Conservation (phyloP, 208 protist species). For the Acanthamoeba culbertsoni region DNA sequence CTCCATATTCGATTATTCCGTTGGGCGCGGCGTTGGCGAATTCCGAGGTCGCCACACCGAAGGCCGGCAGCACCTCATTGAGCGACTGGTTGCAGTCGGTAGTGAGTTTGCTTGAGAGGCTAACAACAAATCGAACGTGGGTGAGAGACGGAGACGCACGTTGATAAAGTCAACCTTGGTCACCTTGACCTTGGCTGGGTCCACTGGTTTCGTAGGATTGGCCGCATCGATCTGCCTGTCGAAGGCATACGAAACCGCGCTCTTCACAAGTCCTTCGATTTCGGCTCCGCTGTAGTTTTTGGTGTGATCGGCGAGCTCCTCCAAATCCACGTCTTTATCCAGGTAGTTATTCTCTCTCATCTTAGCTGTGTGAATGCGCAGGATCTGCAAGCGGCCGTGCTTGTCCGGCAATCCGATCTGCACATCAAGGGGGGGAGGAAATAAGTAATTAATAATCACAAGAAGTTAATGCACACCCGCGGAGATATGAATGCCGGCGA, state of each 20-base stretch:
- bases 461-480: no score
- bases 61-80: conserved; percentile 93
- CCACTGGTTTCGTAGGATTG: conserved; percentile 61
- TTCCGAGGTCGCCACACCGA: conserved; percentile 94
- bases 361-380: conserved; percentile 97
- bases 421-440: no score
- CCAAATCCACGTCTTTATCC: conserved; percentile 91
- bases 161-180: conserved; percentile 47
- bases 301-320: conserved; percentile 91
- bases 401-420: conserved; percentile 95
- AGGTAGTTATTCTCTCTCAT: conserved; percentile 93
- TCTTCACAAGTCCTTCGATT: conserved; percentile 87
- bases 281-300: conserved; percentile 97
- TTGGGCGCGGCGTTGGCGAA: conserved; percentile 87
- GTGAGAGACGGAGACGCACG: neutral
- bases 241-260: conserved; percentile 82
- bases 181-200: conserved; percentile 44
- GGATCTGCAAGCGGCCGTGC: conserved; percentile 96
- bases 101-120: neutral
- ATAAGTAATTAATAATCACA: no score
- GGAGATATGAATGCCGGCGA: no score
- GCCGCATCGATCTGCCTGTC: conserved; percentile 75
- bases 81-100: no score
- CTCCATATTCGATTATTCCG: conserved; percentile 94
- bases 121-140: neutral